Conservation (phyloP, 2,329 filamentous ascomycete species). For the Trichothecium roseum region DNA sequence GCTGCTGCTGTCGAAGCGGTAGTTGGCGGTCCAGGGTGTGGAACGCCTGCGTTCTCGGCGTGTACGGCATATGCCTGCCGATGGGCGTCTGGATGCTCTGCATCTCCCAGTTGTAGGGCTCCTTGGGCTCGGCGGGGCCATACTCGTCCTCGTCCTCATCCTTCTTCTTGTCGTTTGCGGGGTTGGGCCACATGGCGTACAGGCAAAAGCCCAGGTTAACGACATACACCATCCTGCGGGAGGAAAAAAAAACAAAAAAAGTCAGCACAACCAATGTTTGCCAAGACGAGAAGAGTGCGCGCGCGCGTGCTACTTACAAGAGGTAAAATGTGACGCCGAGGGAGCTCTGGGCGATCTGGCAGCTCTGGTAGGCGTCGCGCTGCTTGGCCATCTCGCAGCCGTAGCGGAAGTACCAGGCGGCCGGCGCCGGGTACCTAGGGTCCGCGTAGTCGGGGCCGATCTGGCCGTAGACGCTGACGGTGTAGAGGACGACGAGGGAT, state of each 20-base stretch:
- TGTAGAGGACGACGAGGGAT: conserved; percentile 50
- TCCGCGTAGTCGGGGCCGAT: conserved; percentile 65
- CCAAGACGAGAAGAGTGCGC: too few species aligned
- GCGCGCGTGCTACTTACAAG: conserved; percentile 43
- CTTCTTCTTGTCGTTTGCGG: conserved; percentile 28
- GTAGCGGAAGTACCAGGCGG: conserved; percentile 67
- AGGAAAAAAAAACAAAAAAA: conserved; percentile 2
- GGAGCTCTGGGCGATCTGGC: conserved; percentile 55
- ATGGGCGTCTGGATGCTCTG: conserved; percentile 34
- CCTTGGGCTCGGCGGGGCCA: conserved; percentile 21
- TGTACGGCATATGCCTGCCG: conserved; percentile 37
- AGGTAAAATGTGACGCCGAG: conserved; percentile 57
- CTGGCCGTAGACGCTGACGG: conserved; percentile 58
- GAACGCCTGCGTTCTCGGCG: conserved; percentile 58
- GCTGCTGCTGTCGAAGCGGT: conserved; percentile 33
- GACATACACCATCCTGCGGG: conserved; percentile 46
- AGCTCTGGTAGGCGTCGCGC: conserved; percentile 45
- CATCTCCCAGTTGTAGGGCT: conserved; percentile 45
- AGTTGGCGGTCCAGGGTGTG: conserved; percentile 49
- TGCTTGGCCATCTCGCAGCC: conserved; percentile 52
- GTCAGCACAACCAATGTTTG: conserved; percentile 5
- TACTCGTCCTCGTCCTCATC: conserved; percentile 21
- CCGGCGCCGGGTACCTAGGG: conserved; percentile 45
- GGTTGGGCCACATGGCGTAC: conserved; percentile 47
- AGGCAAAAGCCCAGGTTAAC: conserved; percentile 47